Conservation (phyloP, 2,329 filamentous ascomycete genomes). For the Trichoderma oligosporum region DNA sequence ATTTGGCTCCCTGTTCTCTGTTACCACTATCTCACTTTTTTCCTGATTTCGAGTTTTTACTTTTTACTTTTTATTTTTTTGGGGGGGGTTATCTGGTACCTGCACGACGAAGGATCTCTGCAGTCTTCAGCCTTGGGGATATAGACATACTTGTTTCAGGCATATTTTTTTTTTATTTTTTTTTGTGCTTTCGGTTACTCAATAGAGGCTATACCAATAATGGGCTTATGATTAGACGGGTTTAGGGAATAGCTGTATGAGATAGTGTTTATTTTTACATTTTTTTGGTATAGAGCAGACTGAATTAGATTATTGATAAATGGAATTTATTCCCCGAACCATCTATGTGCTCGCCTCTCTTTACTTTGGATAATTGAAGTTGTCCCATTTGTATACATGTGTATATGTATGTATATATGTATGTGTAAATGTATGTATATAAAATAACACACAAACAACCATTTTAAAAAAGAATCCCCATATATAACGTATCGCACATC, state of each 20-base stretch:
- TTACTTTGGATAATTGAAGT: not conserved
- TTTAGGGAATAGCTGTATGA: not conserved
- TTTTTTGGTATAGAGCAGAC: not conserved
- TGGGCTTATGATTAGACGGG: conserved; percentile 10
- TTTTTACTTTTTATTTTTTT: not conserved
- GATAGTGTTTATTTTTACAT: not conserved
- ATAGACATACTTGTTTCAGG: not conserved
- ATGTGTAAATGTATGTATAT: too few relatives aligned
- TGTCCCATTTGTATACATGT: too few relatives aligned
- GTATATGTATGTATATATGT: too few relatives aligned
- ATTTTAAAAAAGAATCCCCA: too few relatives aligned
- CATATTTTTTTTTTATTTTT: not conserved
- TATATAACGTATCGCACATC: too few relatives aligned
- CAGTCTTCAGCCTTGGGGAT: not conserved
- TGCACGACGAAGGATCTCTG: not conserved
- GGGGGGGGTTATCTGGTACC: too few relatives aligned
- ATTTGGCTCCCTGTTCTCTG: not conserved
- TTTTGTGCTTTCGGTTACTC: too few relatives aligned
- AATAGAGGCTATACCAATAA: conserved; percentile 11
- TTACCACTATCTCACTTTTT: not conserved
- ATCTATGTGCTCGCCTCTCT: not conserved
- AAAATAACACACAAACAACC: too few relatives aligned
- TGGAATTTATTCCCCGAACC: too few relatives aligned
- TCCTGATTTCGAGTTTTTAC: not conserved
- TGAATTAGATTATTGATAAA: not conserved